Percentiles rank a stretch among this genome's conserved stretches.
phyloP scores from a whole-genome alignment of 768 basidiomycete species.

The Rhodotorula kratochvilovae region DNA sequence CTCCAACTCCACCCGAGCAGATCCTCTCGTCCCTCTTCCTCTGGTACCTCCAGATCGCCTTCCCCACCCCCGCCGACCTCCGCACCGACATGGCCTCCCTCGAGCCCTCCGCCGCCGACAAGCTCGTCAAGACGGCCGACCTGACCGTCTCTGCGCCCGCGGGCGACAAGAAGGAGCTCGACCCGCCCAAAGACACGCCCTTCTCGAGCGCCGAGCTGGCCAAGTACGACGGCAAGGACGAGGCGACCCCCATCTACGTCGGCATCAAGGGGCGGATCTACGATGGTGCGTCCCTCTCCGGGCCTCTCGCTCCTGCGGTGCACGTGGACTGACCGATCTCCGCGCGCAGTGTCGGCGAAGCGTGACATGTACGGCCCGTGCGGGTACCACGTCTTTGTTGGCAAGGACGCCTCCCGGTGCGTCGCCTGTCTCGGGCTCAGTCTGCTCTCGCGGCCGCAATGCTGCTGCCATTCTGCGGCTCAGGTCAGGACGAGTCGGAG shows the following conservation, averaged over 20 bases:
- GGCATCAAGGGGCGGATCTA: constrained; percentile 73
- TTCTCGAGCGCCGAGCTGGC: constrained; percentile 67
- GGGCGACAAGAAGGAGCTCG: constrained; percentile 17
- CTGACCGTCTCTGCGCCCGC: constrained; percentile 11
- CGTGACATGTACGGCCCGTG: constrained; percentile 75
- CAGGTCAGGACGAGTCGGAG: too few relatives aligned
- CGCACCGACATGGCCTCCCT: not conserved
- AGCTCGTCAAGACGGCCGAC: constrained; percentile 12
- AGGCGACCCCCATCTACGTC: constrained; percentile 72
- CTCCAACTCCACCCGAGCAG: not conserved
- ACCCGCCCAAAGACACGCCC: constrained; percentile 66
- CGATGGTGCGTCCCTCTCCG: constrained; percentile 18
- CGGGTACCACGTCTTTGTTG: constrained; percentile 68
- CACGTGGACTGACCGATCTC: not conserved
- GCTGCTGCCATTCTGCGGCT: too few relatives aligned
- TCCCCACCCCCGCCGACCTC: constrained; percentile 13
- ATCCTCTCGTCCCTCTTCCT: constrained; percentile 27
- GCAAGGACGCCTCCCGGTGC: constrained; percentile 73
- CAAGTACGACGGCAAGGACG: constrained; percentile 64
- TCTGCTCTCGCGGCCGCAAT: too few relatives aligned
- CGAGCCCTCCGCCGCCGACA: constrained; percentile 13
- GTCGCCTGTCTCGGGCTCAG: not conserved
- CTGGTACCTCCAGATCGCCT: constrained; percentile 25
- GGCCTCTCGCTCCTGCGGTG: too few relatives aligned
- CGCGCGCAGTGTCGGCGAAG: constrained; percentile 61